These are phyloP conservation scores for Capsella rubella DNA, from an alignment of 441 rosid genomes.

Conservation along the genomic window DNA sequence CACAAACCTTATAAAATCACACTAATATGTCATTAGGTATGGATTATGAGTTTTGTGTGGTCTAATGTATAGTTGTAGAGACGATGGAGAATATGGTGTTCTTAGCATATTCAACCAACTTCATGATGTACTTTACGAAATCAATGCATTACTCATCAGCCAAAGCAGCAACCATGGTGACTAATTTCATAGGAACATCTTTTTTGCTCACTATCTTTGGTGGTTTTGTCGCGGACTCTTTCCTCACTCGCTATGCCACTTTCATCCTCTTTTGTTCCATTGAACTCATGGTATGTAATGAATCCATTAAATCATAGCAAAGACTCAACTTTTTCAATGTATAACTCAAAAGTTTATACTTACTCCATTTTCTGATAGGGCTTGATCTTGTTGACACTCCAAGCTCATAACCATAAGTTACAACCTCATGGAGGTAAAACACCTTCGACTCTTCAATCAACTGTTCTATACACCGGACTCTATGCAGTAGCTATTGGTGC, in stretches of 20 bases:
- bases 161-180: slow-evolving; percentile 63
- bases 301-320: not conserved
- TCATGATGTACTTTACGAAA: slow-evolving; percentile 53
- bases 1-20: not conserved
- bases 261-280: slow-evolving; percentile 51
- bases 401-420: slow-evolving; percentile 50
- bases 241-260: slow-evolving; percentile 55
- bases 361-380: slow-evolving; percentile 44
- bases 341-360: not conserved
- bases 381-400: slow-evolving; percentile 57
- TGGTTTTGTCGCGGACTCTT: slow-evolving; percentile 66
- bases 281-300: slow-evolving; percentile 51
- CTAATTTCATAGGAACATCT: slow-evolving; percentile 67
- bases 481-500: slow-evolving; percentile 60
- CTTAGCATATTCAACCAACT: slow-evolving; percentile 56
- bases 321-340: too few relatives aligned
- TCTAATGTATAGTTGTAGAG: slow-evolving; percentile 54
- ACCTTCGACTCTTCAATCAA: slow-evolving; percentile 49
- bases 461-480: slow-evolving; percentile 54
- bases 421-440: slow-evolving; percentile 46
- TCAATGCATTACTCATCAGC: slow-evolving; percentile 64
- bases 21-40: not conserved
- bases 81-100: slow-evolving; percentile 71
- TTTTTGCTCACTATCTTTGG: slow-evolving; percentile 65
- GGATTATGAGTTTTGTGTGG: not conserved